Evolutionary conservation across 2,329 filamentous ascomycete species (phyloP).

Genomic region (Ophiocordyceps polyrhachis-furcata): DNA sequence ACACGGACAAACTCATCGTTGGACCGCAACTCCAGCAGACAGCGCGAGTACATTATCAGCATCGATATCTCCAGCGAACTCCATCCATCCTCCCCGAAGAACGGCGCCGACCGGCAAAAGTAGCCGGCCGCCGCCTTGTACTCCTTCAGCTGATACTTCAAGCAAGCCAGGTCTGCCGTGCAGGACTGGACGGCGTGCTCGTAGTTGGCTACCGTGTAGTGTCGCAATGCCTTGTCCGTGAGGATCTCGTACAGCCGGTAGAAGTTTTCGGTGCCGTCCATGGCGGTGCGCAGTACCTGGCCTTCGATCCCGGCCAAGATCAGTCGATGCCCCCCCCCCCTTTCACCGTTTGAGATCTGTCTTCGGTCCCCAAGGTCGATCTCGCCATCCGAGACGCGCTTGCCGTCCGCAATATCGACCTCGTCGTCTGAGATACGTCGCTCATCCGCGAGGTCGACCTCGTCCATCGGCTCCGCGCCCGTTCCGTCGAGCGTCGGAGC

Average conservation of each 20-base stretch:
- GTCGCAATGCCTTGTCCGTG: constrained; percentile 68
- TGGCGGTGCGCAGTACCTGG: constrained; percentile 38
- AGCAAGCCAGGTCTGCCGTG: constrained; percentile 67
- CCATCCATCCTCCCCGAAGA: constrained; percentile 67
- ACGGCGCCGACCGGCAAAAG: constrained; percentile 60
- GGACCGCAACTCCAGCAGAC: constrained; percentile 56
- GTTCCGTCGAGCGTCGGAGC: constrained; percentile 31
- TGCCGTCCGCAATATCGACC: constrained; percentile 5
- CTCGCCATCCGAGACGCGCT: background rate
- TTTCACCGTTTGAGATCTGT: background rate
- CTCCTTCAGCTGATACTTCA: constrained; percentile 63
- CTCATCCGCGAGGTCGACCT: constrained; percentile 32
- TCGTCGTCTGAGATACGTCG: constrained; percentile 8
- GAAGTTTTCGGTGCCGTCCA: constrained; percentile 44
- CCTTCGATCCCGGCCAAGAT: constrained; percentile 16
- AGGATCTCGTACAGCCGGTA: constrained; percentile 52
- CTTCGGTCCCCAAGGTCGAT: background rate
- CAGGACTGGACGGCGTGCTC: constrained; percentile 58
- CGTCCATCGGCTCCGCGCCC: constrained; percentile 31
- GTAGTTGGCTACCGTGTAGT: constrained; percentile 66
- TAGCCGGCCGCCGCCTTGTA: constrained; percentile 55
- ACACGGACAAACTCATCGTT: constrained; percentile 65
- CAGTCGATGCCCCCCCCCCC: background rate
- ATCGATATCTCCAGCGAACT: constrained; percentile 62
- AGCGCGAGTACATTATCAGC: constrained; percentile 70